Percentiles rank a stretch among this genome's conserved stretches.
These are phyloP conservation scores for Epichloe coenophiala DNA, from an alignment of 2,329 filamentous ascomycete species.

Conservation along the genomic window DNA sequence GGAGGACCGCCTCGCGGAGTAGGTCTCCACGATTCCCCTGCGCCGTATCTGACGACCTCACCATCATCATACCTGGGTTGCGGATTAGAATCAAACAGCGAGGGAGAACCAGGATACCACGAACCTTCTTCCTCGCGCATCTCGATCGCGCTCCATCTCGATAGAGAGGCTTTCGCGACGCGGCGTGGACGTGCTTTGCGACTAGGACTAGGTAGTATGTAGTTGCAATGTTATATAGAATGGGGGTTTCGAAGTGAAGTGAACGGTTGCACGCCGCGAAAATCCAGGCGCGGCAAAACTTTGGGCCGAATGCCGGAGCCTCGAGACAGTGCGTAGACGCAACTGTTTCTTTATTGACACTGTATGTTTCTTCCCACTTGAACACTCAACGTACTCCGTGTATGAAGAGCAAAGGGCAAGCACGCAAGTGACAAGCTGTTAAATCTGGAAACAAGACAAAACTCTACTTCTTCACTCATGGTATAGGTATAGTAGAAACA, in stretches of 20 bases:
- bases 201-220: background rate
- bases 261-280: background rate
- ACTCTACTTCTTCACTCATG: background rate
- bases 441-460: no score
- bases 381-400: no score
- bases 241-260: background rate
- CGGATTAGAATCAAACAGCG: slow-evolving; percentile 3
- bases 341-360: background rate
- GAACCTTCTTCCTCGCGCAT: slow-evolving; percentile 21
- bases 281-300: background rate
- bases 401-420: no score
- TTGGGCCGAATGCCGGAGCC: background rate
- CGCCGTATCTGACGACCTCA: slow-evolving; percentile 48
- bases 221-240: background rate
- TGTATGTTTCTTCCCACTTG: background rate
- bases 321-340: background rate
- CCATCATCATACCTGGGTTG: slow-evolving; percentile 42
- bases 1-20: slow-evolving; percentile 28
- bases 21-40: slow-evolving; percentile 47
- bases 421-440: background rate
- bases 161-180: background rate
- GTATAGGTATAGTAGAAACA: background rate
- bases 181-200: background rate
- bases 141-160: slow-evolving; percentile 25
- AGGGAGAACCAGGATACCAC: background rate